A percentile compares a stretch with the other conserved stretches of the same genome.
Evolutionary conservation across 1,284 basidiomycete genomes (phyloP).

Genomic region (Sphagnurus paluster): DNA sequence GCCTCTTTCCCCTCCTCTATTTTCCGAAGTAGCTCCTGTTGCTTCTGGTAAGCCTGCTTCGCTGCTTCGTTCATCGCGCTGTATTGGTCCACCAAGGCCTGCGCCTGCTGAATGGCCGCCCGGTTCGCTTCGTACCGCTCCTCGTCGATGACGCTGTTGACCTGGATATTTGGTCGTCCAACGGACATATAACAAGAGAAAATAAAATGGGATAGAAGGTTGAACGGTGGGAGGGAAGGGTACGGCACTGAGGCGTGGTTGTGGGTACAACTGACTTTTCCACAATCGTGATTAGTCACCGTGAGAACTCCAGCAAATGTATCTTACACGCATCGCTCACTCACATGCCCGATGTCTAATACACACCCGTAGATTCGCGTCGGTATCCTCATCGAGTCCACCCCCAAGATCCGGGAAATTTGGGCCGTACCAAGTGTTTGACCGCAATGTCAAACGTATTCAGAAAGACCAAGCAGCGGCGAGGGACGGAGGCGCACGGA

Average conservation of each 20-base stretch:
- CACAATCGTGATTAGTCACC: neutral
- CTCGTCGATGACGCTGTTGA: conserved; percentile 23
- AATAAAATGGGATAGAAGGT: neutral
- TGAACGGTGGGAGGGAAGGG: neutral
- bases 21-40: conserved; percentile 24
- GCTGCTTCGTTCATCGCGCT: conserved; percentile 36
- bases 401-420: conserved; percentile 41
- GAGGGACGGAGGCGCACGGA: conserved; percentile 57
- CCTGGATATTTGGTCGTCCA: conserved; percentile 12
- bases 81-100: conserved; percentile 26
- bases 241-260: neutral
- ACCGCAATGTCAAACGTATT: conserved; percentile 77
- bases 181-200: conserved; percentile 19
- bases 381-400: conserved; percentile 36
- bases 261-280: conserved; percentile 1
- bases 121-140: conserved; percentile 33
- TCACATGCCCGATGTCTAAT: conserved; percentile 15
- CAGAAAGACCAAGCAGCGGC: conserved; percentile 81
- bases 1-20: conserved; percentile 39
- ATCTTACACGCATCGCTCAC: conserved; percentile 18
- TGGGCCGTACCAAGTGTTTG: conserved; percentile 83
- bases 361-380: conserved; percentile 36
- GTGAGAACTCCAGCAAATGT: conserved; percentile 9
- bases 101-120: conserved; percentile 33
- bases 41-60: conserved; percentile 29